Percentiles rank a stretch among this genome's conserved stretches.
These are phyloP conservation scores for Colletotrichum theobromicola DNA, from an alignment of 2,329 filamentous ascomycete species.

Conservation along the genomic window DNA sequence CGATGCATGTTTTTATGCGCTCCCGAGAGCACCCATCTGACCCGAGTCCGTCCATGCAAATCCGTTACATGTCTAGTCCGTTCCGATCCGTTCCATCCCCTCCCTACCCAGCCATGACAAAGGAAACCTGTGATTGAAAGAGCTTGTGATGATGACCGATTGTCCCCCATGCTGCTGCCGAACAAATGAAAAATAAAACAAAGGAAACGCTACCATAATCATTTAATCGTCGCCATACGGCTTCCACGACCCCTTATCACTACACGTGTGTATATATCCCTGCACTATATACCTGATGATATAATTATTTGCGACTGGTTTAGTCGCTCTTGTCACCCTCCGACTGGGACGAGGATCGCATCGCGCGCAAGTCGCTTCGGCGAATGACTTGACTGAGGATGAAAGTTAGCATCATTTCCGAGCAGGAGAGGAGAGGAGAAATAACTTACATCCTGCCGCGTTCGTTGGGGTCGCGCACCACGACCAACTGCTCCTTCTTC, in stretches of 20 bases:
- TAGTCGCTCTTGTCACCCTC: slow-evolving; percentile 19
- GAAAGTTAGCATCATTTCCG: neutral
- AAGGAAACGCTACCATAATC: neutral
- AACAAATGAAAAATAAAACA: slow-evolving; percentile 3
- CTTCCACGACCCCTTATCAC: neutral
- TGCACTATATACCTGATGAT: neutral
- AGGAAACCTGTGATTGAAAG: slow-evolving; percentile 1
- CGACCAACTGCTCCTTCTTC: slow-evolving; percentile 23
- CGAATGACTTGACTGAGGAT: slow-evolving; percentile 16
- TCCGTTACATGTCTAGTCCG: slow-evolving; percentile 15
- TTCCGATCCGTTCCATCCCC: neutral
- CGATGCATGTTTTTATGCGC: slow-evolving; percentile 15
- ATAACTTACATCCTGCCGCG: slow-evolving; percentile 20
- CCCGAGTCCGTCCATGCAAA: slow-evolving; percentile 9
- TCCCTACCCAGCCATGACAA: neutral
- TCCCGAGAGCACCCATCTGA: slow-evolving; percentile 9
- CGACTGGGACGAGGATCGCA: slow-evolving; percentile 15
- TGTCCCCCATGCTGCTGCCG: neutral
- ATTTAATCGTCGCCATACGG: neutral
- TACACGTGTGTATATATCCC: neutral
- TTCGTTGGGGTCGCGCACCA: slow-evolving; percentile 21
- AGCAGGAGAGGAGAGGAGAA: neutral
- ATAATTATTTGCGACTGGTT: neutral
- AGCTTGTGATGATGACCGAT: neutral
- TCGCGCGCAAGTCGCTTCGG: slow-evolving; percentile 16